phyloP scores from a whole-genome alignment of 2,329 filamentous ascomycete genomes.

The Talaromyces amestolkiae region DNA sequence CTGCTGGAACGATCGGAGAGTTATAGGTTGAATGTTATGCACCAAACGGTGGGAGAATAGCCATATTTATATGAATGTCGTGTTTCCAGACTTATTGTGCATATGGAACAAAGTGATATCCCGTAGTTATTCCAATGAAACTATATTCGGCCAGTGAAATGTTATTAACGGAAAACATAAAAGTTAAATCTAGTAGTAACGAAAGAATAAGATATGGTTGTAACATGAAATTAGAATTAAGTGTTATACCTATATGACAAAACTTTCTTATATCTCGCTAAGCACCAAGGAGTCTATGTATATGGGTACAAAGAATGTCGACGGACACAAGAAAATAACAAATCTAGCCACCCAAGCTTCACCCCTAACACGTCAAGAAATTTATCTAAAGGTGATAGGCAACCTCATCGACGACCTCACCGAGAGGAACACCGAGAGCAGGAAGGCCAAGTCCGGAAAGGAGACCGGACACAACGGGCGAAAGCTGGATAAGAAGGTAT shows the following conservation, averaged over 20 bases:
- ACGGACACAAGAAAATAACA: background rate
- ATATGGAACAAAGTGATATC: too few relatives aligned
- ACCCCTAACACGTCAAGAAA: background rate
- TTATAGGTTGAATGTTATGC: constrained; percentile 51
- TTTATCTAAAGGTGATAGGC: constrained; percentile 20
- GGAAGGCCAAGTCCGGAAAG: constrained; percentile 29
- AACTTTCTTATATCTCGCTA: background rate
- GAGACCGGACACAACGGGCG: constrained; percentile 24
- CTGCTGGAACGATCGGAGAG: constrained; percentile 49
- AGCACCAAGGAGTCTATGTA: constrained; percentile 3
- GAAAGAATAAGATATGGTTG: too few relatives aligned
- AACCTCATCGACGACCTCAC: constrained; percentile 26
- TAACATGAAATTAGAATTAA: background rate
- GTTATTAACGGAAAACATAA: too few relatives aligned
- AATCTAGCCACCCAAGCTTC: background rate
- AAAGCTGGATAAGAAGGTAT: constrained; percentile 26
- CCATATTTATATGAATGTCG: too few relatives aligned
- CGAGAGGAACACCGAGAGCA: constrained; percentile 29
- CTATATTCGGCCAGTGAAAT: too few relatives aligned
- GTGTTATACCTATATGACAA: background rate
- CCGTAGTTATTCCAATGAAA: too few relatives aligned
- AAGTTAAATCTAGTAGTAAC: too few relatives aligned
- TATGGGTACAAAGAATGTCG: background rate
- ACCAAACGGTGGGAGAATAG: constrained; percentile 45
- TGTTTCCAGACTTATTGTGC: too few relatives aligned